Conservation (phyloP, 768 basidiomycete species). For the Trichaptum fuscoviolaceum region DNA sequence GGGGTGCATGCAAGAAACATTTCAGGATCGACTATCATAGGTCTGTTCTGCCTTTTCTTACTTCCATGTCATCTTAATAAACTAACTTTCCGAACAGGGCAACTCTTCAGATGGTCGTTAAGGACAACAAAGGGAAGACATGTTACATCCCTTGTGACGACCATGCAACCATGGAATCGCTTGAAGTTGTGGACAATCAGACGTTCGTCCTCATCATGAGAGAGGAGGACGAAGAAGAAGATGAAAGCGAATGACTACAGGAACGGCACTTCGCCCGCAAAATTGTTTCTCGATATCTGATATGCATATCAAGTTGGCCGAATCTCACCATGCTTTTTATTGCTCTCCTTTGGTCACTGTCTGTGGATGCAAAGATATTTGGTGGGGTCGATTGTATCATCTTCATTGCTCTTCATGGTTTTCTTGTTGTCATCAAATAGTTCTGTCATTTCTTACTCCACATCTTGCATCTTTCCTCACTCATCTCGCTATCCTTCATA, state of each 20-base stretch:
- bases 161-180: not conserved
- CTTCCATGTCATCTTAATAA: not conserved
- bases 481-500: not conserved
- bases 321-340: not conserved
- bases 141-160: not conserved
- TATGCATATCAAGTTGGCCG: not conserved
- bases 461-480: not conserved
- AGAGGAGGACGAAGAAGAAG: not conserved
- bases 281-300: not conserved
- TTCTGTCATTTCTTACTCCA: not conserved
- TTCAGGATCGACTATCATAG: not conserved
- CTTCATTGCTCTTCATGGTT: not conserved
- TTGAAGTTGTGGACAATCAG: not conserved
- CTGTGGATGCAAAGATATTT: not conserved
- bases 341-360: not conserved
- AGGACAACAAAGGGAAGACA: not conserved
- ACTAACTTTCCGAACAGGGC: not conserved
- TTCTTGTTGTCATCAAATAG: not conserved
- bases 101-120: not conserved
- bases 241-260: not conserved
- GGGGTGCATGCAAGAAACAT: not conserved
- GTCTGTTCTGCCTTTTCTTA: not conserved
- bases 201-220: not conserved
- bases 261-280: not conserved
- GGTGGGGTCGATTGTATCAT: not conserved